Evolutionary conservation across 352 stramenopile species (phyloP).

Genomic region (Pseudoperonospora humuli): DNA sequence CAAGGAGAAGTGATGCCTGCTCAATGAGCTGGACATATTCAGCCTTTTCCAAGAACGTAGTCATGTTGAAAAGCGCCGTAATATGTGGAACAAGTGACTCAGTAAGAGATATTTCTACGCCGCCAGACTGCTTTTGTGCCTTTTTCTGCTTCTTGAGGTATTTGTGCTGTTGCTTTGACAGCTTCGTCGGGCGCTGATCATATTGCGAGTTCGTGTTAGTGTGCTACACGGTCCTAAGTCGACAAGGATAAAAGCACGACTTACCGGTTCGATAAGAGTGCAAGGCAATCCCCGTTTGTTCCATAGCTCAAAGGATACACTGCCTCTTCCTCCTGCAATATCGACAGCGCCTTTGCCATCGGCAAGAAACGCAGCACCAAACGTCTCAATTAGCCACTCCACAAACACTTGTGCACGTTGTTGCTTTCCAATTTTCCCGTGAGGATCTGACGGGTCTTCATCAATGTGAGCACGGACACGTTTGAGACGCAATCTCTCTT

Average conservation of each 20-base stretch:
- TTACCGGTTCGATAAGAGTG: conserved; percentile 77
- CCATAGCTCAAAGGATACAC: conserved; percentile 81
- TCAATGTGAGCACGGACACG: conserved; percentile 42
- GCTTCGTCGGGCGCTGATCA: conserved; percentile 56
- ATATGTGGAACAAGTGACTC: conserved; percentile 57
- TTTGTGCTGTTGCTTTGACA: conserved; percentile 64
- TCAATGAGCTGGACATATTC: conserved; percentile 49
- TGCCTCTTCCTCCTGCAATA: conserved; percentile 69
- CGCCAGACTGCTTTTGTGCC: conserved; percentile 12
- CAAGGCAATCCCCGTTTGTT: conserved; percentile 65
- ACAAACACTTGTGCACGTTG: conserved; percentile 64
- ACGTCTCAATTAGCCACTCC: conserved; percentile 69
- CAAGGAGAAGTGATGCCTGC: conserved; percentile 78
- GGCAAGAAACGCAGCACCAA: conserved; percentile 41
- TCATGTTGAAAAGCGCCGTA: conserved; percentile 54
- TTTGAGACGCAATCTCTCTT: conserved; percentile 53
- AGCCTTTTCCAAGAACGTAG: conserved; percentile 39
- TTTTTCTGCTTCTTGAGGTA: conserved; percentile 58
- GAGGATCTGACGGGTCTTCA: conserved; percentile 54
- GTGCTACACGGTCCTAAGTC: not conserved
- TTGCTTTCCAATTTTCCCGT: conserved; percentile 66
- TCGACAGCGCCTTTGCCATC: conserved; percentile 63
- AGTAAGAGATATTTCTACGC: conserved; percentile 4
- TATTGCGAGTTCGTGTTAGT: conserved; percentile 9
- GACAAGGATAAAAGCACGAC: conserved; percentile 4